Evolutionary conservation across 169 alveolate genomes (phyloP), one percentile per base, ranked within the genome.

Genomic region (Plasmodium gallinaceum): DNA sequence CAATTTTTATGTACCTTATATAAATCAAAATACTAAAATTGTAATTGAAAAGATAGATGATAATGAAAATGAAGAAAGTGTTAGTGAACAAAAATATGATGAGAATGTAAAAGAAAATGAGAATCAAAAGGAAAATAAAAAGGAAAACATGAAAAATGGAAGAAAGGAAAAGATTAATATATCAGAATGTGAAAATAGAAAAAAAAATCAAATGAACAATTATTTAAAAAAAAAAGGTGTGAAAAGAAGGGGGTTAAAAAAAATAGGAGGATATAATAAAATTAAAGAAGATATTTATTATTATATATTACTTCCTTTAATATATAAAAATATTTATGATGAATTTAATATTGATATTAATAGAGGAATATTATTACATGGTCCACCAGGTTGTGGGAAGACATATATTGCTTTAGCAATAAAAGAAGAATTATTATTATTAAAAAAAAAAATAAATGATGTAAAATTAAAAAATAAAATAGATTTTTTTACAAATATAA

Each of bases 351-450:
- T 92, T 10, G 88, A 74, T 46, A 86, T 92, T 5, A 65, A 85
- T 20, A 91, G 80, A 72, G 96, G 96, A 5, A 66, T 93, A 5
- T 61, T 93, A 68, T 69, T 93, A 22, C 92, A 93, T 88, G 95
- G 95, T 5, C 95, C 95, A 9, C 95, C 95, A 5, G 95, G 95
- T 16, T 90, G 94, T 32, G 95, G 95, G 7, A 93, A 93, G 51
- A 89, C 95, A 7, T 69, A 89, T 61, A 48, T 93, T 54, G 95
- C 95, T 7, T 62, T 70, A 52, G 89, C 90, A 39, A 75, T 76
- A 51, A 88, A 68, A 60, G 88, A 75, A 60, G 90, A 78, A 76
- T 39, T 68, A 75, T 74, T 12, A 83, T 69, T 61, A 69, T 70
- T 87, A 83, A 88, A 51, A 74, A 92, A 48, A 72, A 92, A 88